Evolutionary conservation across 148 eudicot species (phyloP).

Genomic region (Camellia sinensis): DNA sequence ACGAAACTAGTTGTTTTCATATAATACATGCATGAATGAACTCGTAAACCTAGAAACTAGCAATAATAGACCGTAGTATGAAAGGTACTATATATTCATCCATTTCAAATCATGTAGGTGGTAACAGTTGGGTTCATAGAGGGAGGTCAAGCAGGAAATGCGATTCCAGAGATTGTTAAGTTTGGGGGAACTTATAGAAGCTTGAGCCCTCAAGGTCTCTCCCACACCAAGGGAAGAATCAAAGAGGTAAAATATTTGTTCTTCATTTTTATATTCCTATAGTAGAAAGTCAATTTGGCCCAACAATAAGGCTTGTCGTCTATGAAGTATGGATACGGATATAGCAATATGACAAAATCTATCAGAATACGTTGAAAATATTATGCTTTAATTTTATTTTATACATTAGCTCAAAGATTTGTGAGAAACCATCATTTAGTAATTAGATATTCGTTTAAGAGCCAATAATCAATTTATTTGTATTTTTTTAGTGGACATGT

Average conservation of each 20-base stretch:
- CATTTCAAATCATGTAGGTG: conserved; percentile 17
- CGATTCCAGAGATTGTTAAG: conserved; percentile 24
- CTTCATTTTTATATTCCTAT: neutral
- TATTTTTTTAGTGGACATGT: no score
- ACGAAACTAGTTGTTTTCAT: no score
- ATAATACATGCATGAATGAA: neutral
- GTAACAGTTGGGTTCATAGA: conserved; percentile 23
- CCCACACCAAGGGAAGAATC: conserved; percentile 14
- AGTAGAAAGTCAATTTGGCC: no score
- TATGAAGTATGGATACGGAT: no score
- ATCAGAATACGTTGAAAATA: no score
- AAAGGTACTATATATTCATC: neutral
- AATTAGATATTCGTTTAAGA: no score
- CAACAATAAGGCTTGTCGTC: no score
- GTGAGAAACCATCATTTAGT: no score
- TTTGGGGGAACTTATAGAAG: conserved; percentile 38
- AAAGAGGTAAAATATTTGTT: neutral
- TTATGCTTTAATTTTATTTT: no score
- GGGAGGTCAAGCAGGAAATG: conserved; percentile 25
- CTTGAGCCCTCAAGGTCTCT: conserved; percentile 27
- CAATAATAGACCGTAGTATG: neutral
- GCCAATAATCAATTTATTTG: no score
- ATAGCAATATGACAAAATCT: no score
- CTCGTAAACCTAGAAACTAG: neutral
- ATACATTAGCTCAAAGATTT: no score